Base-by-base conservation (phyloP, 441 rosid species). In the Metrosideros polymorpha region DNA sequence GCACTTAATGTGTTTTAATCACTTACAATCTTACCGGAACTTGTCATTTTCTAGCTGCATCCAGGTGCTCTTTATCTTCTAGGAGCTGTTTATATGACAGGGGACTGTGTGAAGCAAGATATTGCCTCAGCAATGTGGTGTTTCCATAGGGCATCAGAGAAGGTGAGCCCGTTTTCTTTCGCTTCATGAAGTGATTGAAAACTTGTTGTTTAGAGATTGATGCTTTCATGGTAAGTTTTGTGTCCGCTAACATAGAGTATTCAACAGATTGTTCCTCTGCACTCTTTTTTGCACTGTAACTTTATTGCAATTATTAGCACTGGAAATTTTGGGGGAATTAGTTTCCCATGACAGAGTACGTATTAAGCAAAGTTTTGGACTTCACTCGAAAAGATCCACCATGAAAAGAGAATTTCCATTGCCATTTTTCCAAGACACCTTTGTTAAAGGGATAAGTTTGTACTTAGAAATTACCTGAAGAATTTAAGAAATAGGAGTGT, bases 51-150 rank as follows among this genome's bases (percentile, higher is more conserved):
- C 71, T 84, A 95, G 98, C 90, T 97, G 92, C 98, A 97, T 93
- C 96, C 99, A 89, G 96, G 97, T 89, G 98, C 98, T 61, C 97
- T 96, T 85, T 96, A 95, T 89, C 99, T 97, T 85, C 91, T 96
- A n/a, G 99, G 99, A 32, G 91, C 94, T 79, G 98, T 96, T 83
- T 96, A 96, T 91, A 88, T 95, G 89, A 92, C 97, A 3, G 98
- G 99, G 86, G 99, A 96, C 88, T 96, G 97, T 75, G 95, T 96
- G 89, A 95, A 94, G 92, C 94, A 97, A 92, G 99, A 97, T 89
- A 61, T 91, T 87, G 97, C 93, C 87, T 96, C 98, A 32, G 99
- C 99, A 82, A 88, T 96, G 86, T 96, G 99, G 99, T 97, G 98
- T 88, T 96, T 97, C 91, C 98, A 94, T 82, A 91, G 98, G 87